Conservation (phyloP, 228 moss, liverwort and hornwort genomes). For the Sphagnum fallax region DNA sequence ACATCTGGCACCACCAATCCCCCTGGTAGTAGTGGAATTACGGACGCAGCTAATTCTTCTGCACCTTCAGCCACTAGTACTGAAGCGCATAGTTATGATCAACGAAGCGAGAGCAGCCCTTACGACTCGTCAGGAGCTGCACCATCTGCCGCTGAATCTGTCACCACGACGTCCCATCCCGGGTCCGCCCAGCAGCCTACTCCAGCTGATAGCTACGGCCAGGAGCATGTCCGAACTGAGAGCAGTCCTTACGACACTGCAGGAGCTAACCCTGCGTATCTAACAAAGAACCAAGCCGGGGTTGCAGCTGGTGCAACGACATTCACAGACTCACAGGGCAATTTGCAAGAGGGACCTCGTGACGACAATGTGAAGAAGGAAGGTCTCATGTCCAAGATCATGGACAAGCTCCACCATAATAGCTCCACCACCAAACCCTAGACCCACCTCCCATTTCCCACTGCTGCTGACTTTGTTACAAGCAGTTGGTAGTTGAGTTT, state of each 20-base stretch:
- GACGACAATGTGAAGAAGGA: not conserved
- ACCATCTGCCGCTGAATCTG: not conserved
- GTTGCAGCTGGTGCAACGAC: not conserved
- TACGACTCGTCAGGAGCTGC: not conserved
- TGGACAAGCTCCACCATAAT: not conserved
- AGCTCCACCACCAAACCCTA: too few species aligned
- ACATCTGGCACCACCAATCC: not conserved
- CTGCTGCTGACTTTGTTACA: too few species aligned
- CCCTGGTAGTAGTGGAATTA: not conserved
- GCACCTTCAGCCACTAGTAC: not conserved
- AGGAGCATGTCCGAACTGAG: not conserved
- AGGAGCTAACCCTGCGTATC: not conserved
- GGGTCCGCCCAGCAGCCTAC: not conserved
- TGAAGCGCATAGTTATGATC: not conserved
- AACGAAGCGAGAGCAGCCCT: not conserved
- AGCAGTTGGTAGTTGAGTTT: too few species aligned
- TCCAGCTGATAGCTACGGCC: not conserved
- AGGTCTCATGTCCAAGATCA: not conserved
- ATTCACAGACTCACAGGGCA: not conserved
- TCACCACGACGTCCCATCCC: not conserved
- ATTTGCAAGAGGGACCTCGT: not conserved
- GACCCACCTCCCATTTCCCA: too few species aligned
- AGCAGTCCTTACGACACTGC: not conserved
- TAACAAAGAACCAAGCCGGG: not conserved
- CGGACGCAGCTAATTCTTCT: not conserved